phyloP scores from a whole-genome alignment of 805 yeast genomes.

The Yarrowia deformans region DNA sequence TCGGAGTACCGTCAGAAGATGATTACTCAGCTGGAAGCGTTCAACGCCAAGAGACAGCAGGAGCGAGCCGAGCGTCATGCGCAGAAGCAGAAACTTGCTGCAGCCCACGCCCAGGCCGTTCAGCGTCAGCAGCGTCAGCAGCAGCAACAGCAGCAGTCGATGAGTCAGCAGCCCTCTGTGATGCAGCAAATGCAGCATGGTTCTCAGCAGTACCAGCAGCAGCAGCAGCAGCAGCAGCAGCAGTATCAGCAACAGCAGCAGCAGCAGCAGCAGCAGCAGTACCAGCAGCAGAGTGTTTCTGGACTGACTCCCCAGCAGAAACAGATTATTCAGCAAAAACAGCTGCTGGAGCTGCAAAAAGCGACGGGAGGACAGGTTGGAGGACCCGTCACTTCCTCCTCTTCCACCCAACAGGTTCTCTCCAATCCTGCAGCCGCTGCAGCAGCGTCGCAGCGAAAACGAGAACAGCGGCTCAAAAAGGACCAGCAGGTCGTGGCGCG shows the following conservation, averaged over 20 bases:
- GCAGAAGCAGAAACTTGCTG: conserved; percentile 41
- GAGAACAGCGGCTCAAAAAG: conserved; percentile 77
- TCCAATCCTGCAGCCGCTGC: conserved; percentile 43
- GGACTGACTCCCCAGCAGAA: conserved; percentile 42
- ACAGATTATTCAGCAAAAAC: conserved; percentile 44
- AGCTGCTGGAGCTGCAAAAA: conserved; percentile 46
- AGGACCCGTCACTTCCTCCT: conserved; percentile 41
- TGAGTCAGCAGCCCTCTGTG: conserved; percentile 43
- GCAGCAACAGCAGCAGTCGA: conserved; percentile 7
- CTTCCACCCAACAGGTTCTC: conserved; percentile 32
- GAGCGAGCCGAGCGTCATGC: conserved; percentile 31
- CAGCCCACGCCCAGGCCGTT: conserved; percentile 41
- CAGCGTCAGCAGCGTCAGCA: conserved; percentile 44
- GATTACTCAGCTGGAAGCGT: conserved; percentile 34
- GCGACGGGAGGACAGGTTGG: conserved; percentile 46
- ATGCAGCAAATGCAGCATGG: conserved; percentile 34
- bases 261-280: conserved; percentile 43
- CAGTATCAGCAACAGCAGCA: conserved; percentile 43
- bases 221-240: conserved; percentile 44
- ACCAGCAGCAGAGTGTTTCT: conserved; percentile 40
- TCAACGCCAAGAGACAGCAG: conserved; percentile 38
- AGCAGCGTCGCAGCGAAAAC: conserved; percentile 53
- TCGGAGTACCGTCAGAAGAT: conserved; percentile 40
- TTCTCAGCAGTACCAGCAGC: conserved; percentile 18
- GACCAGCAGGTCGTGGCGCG: conserved; percentile 76